These are phyloP conservation scores for Lactarius deliciosus DNA, from an alignment of 768 basidiomycete genomes.

Conservation along the genomic window DNA sequence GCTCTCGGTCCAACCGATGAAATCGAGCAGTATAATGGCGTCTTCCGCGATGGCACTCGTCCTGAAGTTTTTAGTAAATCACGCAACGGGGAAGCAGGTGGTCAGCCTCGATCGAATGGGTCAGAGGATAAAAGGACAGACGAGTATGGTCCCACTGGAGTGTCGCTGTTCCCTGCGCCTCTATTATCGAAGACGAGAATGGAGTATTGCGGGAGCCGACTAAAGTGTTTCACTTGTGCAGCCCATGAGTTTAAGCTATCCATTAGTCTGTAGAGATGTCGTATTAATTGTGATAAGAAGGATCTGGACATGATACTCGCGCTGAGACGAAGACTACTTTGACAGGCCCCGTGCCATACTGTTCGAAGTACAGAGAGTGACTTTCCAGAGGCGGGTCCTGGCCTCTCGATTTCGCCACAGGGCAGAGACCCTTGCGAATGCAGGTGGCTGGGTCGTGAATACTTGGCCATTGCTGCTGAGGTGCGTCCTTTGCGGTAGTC, in stretches of 20 bases:
- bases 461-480: conserved; percentile 37
- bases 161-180: conserved; percentile 73
- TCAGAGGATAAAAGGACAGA: conserved; percentile 38
- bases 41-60: conserved; percentile 81
- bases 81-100: background rate
- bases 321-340: conserved; percentile 82
- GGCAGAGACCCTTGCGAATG: conserved; percentile 72
- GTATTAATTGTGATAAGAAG: background rate
- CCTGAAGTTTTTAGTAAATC: conserved; percentile 38
- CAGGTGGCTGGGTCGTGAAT: conserved; percentile 63
- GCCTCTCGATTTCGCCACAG: conserved; percentile 53
- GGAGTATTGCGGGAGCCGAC: conserved; percentile 50
- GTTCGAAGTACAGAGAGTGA: conserved; percentile 78
- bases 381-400: conserved; percentile 56
- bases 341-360: conserved; percentile 64
- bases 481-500: background rate
- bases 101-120: background rate
- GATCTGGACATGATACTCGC: conserved; percentile 31
- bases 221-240: conserved; percentile 65
- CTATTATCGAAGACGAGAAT: conserved; percentile 82
- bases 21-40: conserved; percentile 61
- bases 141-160: conserved; percentile 78
- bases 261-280: conserved; percentile 47
- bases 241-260: conserved; percentile 63
- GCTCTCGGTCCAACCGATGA: conserved; percentile 66